These are phyloP conservation scores for Fusarium sp. DNA, from an alignment of 2,329 filamentous ascomycete genomes.

Conservation along the genomic window DNA sequence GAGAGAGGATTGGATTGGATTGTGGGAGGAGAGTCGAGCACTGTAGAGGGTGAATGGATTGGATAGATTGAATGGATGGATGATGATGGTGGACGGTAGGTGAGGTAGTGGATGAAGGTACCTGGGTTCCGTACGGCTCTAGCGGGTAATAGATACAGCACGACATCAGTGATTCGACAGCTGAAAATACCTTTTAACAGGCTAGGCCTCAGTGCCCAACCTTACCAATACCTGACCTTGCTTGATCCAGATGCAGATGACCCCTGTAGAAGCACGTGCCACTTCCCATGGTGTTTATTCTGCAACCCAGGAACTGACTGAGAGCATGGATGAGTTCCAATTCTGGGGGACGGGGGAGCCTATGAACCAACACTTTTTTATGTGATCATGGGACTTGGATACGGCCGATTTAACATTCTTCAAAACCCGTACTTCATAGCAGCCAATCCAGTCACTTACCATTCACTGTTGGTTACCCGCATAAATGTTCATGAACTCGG, in stretches of 20 bases:
- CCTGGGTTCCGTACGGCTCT: background rate
- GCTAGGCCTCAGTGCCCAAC: constrained; percentile 14
- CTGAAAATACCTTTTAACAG: background rate
- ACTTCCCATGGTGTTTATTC: constrained; percentile 18
- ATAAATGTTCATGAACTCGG: background rate
- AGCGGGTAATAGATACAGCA: constrained; percentile 10
- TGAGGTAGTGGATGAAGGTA: background rate
- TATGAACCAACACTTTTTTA: background rate
- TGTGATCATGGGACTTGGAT: background rate
- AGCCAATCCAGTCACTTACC: background rate
- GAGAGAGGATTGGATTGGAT: constrained; percentile 10
- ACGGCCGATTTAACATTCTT: background rate
- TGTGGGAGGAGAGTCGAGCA: constrained; percentile 18
- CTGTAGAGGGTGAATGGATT: constrained; percentile 2
- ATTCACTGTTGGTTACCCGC: background rate
- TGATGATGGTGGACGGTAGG: constrained; percentile 11
- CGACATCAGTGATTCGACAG: constrained; percentile 21
- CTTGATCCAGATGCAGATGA: constrained; percentile 17
- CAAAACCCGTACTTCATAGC: background rate
- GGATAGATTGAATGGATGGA: background rate
- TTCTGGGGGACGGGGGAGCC: background rate
- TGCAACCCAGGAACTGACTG: constrained; percentile 1
- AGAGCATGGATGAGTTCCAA: background rate
- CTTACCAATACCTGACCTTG: background rate
- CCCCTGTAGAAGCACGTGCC: constrained; percentile 44